Evolutionary conservation across 2,329 filamentous ascomycete genomes (phyloP).

Genomic region (Fusarium dimerum): DNA sequence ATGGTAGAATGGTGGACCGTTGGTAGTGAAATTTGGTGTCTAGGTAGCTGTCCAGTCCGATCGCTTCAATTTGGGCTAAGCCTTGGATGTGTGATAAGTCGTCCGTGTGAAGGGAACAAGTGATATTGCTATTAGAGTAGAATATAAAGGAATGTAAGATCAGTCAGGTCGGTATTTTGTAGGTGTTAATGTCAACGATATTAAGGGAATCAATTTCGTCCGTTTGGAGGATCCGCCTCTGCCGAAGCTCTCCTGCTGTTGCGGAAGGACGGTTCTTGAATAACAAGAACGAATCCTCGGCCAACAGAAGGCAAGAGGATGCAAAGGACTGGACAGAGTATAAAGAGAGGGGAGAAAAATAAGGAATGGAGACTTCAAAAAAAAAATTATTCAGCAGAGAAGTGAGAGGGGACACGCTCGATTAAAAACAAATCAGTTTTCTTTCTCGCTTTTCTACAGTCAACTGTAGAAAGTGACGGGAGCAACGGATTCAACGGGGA

Average conservation of each 20-base stretch:
- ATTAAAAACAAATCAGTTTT: slow-evolving; percentile 26
- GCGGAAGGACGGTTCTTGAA: slow-evolving; percentile 2
- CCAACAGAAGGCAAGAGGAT: slow-evolving; percentile 2
- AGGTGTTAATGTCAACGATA: background rate
- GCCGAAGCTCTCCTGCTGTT: slow-evolving; percentile 16
- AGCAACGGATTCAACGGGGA: slow-evolving; percentile 1
- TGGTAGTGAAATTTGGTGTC: slow-evolving; percentile 4
- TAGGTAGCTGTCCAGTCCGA: background rate
- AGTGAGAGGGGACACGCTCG: slow-evolving; percentile 16
- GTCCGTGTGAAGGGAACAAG: background rate
- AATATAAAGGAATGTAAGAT: background rate
- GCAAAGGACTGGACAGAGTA: background rate
- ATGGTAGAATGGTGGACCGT: slow-evolving; percentile 1
- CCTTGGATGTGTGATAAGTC: background rate
- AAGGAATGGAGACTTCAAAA: slow-evolving; percentile 16
- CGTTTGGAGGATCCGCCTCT: slow-evolving; percentile 7
- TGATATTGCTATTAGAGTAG: background rate
- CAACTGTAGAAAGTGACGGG: slow-evolving; percentile 22
- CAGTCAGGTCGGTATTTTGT: background rate
- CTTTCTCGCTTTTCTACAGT: background rate
- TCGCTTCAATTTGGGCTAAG: too few relatives aligned
- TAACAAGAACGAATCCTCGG: slow-evolving; percentile 1
- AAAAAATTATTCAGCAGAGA: slow-evolving; percentile 11
- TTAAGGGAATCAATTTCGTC: background rate
- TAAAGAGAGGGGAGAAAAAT: slow-evolving; percentile 5